Conservation (phyloP, 83 land plant genomes). For the Thuja plicata region DNA sequence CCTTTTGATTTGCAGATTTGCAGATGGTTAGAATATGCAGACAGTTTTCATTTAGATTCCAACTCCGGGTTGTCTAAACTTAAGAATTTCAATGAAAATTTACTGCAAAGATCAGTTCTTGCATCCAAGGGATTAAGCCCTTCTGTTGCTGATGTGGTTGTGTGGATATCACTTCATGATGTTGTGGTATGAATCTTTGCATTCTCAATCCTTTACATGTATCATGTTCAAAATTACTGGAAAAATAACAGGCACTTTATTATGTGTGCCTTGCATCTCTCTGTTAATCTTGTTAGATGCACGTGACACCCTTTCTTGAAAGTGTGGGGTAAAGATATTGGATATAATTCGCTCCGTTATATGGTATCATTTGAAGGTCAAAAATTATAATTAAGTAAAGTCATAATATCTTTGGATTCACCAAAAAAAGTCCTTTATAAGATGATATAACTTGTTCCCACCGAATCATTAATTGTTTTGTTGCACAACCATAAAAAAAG, state of each 20-base stretch:
- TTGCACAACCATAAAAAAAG: not conserved
- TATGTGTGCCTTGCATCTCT: not conserved
- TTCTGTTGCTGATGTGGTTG: conserved; percentile 59
- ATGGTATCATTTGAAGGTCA: not conserved
- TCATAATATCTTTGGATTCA: not conserved
- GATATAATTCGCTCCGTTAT: not conserved
- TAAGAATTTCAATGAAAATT: conserved; percentile 35
- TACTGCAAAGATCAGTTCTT: conserved; percentile 44
- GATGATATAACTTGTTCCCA: not conserved
- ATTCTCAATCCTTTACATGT: not conserved
- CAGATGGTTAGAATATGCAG: conserved; percentile 61
- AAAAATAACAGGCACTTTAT: not conserved
- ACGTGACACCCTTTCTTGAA: no score
- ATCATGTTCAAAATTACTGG: not conserved
- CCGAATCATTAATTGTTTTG: not conserved
- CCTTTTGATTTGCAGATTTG: conserved; percentile 30
- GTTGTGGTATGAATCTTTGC: conserved; percentile 43
- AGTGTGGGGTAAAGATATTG: not conserved
- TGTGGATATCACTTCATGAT: conserved; percentile 46
- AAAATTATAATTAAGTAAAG: not conserved
- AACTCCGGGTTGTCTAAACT: conserved; percentile 20
- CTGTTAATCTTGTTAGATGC: not conserved
- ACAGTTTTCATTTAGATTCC: conserved; percentile 35
- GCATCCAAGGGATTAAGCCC: conserved; percentile 47
- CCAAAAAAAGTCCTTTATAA: not conserved